phyloP scores from a whole-genome alignment of 495 filamentous ascomycete genomes.

The Hypoxylon lenormandii region DNA sequence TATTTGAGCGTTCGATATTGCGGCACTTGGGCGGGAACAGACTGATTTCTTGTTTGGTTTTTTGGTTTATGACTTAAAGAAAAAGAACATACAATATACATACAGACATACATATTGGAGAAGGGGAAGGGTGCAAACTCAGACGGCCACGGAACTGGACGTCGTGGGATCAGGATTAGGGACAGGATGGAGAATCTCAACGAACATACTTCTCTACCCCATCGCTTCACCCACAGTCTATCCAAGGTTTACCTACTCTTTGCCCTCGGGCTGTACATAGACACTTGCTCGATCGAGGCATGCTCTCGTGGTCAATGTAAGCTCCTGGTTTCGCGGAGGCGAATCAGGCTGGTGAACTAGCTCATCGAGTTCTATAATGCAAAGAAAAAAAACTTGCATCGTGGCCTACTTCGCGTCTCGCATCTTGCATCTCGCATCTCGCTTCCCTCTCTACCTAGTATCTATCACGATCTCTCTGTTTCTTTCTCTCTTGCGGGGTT shows the following conservation, averaged over 20 bases:
- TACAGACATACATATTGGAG: constrained; percentile 33
- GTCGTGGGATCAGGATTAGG: constrained; percentile 17
- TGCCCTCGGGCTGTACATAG: constrained; percentile 41
- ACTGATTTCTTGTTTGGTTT: constrained; percentile 34
- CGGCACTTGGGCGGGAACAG: constrained; percentile 30
- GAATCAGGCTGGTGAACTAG: constrained; percentile 32
- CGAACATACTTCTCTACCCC: constrained; percentile 22
- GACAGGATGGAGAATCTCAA: constrained; percentile 32
- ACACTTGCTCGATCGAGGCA: constrained; percentile 35
- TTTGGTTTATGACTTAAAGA: constrained; percentile 28
- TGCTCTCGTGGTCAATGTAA: constrained; percentile 35
- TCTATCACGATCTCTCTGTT: no score
- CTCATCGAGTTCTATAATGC: constrained; percentile 14
- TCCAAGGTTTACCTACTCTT: constrained; percentile 6
- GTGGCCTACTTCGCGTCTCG: constrained; percentile 12
- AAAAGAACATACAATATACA: constrained; percentile 38
- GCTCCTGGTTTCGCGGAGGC: constrained; percentile 30
- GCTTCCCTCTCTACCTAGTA: no score
- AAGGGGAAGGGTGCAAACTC: constrained; percentile 13
- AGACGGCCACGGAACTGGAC: constrained; percentile 23
- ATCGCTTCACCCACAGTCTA: constrained; percentile 30
- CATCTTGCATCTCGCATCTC: no score
- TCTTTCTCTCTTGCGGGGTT: constrained; percentile 17
- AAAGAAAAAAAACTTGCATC: constrained; percentile 5
- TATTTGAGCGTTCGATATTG: constrained; percentile 32